Conservation (phyloP, 2,329 filamentous ascomycete genomes). For the Fusarium tanahbumbuense region DNA sequence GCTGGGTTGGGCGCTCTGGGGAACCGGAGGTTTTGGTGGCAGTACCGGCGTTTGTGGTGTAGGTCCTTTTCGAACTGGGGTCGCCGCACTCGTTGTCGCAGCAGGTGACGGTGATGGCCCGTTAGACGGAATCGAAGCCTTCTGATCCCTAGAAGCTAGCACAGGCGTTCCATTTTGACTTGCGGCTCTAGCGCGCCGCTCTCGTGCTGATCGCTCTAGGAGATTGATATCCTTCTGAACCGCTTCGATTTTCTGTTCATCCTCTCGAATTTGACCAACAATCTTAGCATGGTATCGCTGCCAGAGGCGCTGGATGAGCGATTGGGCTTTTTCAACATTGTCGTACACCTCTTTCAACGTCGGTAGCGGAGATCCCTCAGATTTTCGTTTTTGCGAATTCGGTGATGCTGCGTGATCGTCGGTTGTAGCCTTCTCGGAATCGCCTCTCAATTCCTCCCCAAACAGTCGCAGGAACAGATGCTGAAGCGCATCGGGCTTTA, state of each 20-base stretch:
- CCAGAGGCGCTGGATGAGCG: constrained; percentile 79
- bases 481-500: constrained; percentile 82
- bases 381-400: constrained; percentile 79
- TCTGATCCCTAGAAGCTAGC: constrained; percentile 50
- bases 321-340: constrained; percentile 75
- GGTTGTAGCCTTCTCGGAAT: constrained; percentile 54
- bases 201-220: constrained; percentile 66
- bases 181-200: constrained; percentile 53
- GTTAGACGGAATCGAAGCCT: constrained; percentile 43
- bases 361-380: constrained; percentile 71
- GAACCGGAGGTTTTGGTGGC: constrained; percentile 50
- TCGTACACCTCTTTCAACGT: constrained; percentile 74
- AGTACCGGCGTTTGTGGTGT: constrained; percentile 51
- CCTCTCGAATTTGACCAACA: constrained; percentile 76
- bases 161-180: constrained; percentile 51
- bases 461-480: constrained; percentile 82
- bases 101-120: constrained; percentile 43
- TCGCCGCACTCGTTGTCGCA: constrained; percentile 33
- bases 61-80: constrained; percentile 45
- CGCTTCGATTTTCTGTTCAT: constrained; percentile 74
- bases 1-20: constrained; percentile 40
- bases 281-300: constrained; percentile 76
- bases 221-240: constrained; percentile 75
- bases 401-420: constrained; percentile 63
- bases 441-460: constrained; percentile 74